Evolutionary conservation across 1,139 yeast genomes (phyloP).

Genomic region (Lodderomyces theae): DNA sequence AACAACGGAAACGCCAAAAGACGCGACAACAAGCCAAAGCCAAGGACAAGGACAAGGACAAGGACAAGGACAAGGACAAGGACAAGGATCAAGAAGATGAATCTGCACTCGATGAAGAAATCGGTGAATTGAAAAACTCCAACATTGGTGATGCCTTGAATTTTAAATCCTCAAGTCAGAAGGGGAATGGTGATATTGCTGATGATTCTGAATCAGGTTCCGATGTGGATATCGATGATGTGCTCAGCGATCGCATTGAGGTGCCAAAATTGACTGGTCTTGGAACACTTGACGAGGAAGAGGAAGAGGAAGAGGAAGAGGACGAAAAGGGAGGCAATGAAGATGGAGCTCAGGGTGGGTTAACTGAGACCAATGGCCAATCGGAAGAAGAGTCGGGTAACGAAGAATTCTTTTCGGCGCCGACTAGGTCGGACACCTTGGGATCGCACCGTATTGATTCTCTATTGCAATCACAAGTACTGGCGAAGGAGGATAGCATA

Average conservation of each 20-base stretch:
- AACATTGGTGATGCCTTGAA: constrained; percentile 31
- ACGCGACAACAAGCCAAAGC: not conserved
- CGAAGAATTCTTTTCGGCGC: constrained; percentile 2
- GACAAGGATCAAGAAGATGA: not conserved
- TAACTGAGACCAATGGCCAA: not conserved
- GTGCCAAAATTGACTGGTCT: constrained; percentile 8
- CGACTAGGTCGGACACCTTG: not conserved
- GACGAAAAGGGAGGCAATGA: constrained; percentile 11
- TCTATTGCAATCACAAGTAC: not conserved
- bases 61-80: not conserved
- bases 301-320: constrained; percentile 8
- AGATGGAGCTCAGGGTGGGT: not conserved
- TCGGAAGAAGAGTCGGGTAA: constrained; percentile 1
- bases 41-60: not conserved
- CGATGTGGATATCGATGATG: not conserved
- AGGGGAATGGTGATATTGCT: not conserved
- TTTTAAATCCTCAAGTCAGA: constrained; percentile 4
- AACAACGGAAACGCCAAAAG: not conserved
- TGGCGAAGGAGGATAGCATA: not conserved
- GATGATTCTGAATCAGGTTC: not conserved
- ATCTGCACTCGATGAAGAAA: constrained; percentile 40
- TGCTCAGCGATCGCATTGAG: constrained; percentile 7
- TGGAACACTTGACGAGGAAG: constrained; percentile 6
- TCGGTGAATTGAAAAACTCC: constrained; percentile 36
- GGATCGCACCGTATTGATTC: not conserved